Percentiles rank a stretch among this genome's conserved stretches.
Evolutionary conservation across 75 land plant species (phyloP).

Genomic region (Sequoia sempervirens): DNA sequence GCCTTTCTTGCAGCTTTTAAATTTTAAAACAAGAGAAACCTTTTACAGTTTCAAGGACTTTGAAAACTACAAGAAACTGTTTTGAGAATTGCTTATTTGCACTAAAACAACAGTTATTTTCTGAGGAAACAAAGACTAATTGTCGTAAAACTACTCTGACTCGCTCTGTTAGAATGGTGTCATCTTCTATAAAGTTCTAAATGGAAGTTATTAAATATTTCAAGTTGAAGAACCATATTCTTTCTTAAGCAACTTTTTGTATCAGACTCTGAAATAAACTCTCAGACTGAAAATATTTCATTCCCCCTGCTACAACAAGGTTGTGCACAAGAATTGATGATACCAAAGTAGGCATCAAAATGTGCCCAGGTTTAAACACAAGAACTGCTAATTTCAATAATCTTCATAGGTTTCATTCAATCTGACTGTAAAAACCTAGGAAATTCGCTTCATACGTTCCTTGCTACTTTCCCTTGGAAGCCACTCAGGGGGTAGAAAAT

Average conservation of each 20-base stretch:
- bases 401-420: background rate
- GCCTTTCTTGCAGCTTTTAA: background rate
- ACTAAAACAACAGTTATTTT: background rate
- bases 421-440: conserved; percentile 5
- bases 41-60: background rate
- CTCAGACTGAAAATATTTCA: background rate
- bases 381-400: background rate
- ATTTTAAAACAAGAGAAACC: background rate
- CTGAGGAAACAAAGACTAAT: background rate
- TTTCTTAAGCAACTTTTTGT: background rate
- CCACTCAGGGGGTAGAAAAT: conserved; percentile 31
- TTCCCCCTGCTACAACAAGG: background rate
- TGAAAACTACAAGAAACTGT: background rate
- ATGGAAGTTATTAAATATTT: background rate
- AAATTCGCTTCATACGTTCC: conserved; percentile 8
- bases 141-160: background rate
- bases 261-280: background rate
- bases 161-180: background rate
- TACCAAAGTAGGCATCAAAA: background rate
- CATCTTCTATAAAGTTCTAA: background rate
- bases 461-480: conserved; percentile 10
- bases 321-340: background rate
- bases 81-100: background rate
- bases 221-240: background rate
- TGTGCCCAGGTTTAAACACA: background rate